These are phyloP conservation scores for Carpinus viminea DNA, from an alignment of 306 rosid species.

Conservation along the genomic window DNA sequence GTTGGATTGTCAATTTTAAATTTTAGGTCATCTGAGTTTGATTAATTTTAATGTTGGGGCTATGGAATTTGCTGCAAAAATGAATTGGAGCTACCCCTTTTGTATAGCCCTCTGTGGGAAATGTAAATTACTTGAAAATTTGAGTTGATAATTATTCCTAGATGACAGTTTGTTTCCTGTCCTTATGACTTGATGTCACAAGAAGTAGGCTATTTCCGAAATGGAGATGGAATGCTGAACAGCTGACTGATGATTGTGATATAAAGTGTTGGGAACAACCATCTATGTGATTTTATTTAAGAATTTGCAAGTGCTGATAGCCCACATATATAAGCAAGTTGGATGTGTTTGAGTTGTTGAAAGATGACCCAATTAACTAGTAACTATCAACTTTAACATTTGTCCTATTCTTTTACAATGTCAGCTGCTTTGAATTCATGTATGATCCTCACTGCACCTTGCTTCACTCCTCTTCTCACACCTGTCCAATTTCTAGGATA, in stretches of 20 bases:
- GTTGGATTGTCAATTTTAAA: not conserved
- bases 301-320: not conserved
- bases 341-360: not conserved
- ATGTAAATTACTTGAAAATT: not conserved
- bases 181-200: not conserved
- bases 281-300: not conserved
- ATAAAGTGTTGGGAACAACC: not conserved
- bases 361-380: not conserved
- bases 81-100: not conserved
- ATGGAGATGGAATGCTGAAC: not conserved
- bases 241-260: not conserved
- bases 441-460: not conserved
- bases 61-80: not conserved
- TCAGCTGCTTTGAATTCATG: not conserved
- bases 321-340: not conserved
- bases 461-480: not conserved
- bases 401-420: not conserved
- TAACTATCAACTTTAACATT: not conserved
- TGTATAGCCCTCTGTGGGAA: not conserved
- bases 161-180: not conserved
- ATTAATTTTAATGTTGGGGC: not conserved
- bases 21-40: not conserved
- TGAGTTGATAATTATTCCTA: not conserved
- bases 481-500: not conserved
- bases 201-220: not conserved